Base-by-base conservation (phyloP, 1,139 yeast genomes). In the Schwanniomyces etchellsii region DNA sequence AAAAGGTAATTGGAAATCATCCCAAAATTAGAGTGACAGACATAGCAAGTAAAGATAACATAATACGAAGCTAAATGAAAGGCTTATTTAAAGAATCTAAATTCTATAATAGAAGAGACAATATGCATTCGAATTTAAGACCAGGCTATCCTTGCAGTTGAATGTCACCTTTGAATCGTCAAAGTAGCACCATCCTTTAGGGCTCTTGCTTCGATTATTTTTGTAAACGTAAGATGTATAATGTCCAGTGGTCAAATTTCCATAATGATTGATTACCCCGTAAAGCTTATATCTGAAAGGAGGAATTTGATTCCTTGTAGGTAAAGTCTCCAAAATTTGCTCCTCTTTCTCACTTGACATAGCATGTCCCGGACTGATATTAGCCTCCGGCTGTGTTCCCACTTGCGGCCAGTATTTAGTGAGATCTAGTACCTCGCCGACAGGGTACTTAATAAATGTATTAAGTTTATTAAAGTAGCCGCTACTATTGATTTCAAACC, bases 261-360 rank as follows among this genome's bases (percentile, higher is more conserved):
- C 97, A 39, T 66, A 73, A 55, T 91, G 98, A 44, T 85, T 83
- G n/a, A 89, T 91, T 20, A 89, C 95, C 0, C 83, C 95, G 44
- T 79, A 84, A 22, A 91, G 58, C 41, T 75, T 76, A 53, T 89
- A 91, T 21, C 71, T 62, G 54, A 83, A 88, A 3, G 96, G 96
- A 1, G 94, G 81, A 0, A 55, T 52, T 55, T 88, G 96, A 15
- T 84, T 88, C 40, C 95, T 64, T 0, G 64, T 48, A 1, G 95
- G 93, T 27, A 83, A 59, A 7, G 73, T 64, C 2, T 64, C 44
- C 24, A 81, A 52, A 25, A 68, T 55, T 26, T 55, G 47, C n/a
- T 50, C 46, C 36, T 75, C 81, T 21, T 58, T 57, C n/a, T 57
- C 56, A 31, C 58, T 42, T 34, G 65, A 39, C 41, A 68, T 56